Conservation (phyloP, 2,329 filamentous ascomycete genomes). For the Herpotrichia juniperi region DNA sequence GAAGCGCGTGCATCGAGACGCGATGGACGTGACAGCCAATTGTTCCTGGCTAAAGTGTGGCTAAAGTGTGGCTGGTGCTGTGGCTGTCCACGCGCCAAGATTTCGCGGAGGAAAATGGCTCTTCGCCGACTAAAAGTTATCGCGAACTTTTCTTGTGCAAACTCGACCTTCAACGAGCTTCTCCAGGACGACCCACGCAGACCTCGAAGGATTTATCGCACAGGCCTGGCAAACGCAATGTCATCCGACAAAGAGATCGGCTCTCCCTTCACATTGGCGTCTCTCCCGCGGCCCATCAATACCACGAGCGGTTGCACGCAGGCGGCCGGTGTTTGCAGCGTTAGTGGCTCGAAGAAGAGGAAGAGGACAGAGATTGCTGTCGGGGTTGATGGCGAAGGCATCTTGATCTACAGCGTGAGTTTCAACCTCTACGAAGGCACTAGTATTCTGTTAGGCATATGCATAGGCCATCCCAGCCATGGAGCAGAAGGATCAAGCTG, state of each 20-base stretch:
- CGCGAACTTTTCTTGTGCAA: too few relatives aligned
- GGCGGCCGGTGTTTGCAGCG: constrained; percentile 57
- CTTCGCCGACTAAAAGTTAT: background rate
- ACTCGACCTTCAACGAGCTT: constrained; percentile 4
- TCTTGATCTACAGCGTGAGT: constrained; percentile 67
- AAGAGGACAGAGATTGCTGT: constrained; percentile 67
- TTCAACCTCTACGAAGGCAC: too few relatives aligned
- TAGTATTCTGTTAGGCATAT: too few relatives aligned
- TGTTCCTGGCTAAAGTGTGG: background rate
- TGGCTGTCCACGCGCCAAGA: constrained; percentile 7
- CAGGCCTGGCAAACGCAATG: constrained; percentile 39
- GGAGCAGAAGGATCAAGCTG: too few relatives aligned
- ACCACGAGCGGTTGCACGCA: constrained; percentile 47
- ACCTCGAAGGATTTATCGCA: constrained; percentile 1
- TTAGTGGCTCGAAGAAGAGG: constrained; percentile 62
- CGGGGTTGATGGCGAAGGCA: constrained; percentile 64
- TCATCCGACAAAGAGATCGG: constrained; percentile 44
- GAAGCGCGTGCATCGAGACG: background rate
- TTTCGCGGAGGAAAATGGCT: constrained; percentile 5
- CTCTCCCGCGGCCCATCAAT: constrained; percentile 52
- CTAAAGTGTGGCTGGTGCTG: background rate
- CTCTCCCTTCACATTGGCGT: constrained; percentile 49
- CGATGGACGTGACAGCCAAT: background rate
- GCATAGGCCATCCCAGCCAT: too few relatives aligned
- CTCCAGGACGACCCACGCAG: constrained; percentile 14